Percentiles rank a stretch among this genome's conserved stretches.
Conservation (phyloP, 768 basidiomycete species). For the Psilocybe tampanensis region DNA sequence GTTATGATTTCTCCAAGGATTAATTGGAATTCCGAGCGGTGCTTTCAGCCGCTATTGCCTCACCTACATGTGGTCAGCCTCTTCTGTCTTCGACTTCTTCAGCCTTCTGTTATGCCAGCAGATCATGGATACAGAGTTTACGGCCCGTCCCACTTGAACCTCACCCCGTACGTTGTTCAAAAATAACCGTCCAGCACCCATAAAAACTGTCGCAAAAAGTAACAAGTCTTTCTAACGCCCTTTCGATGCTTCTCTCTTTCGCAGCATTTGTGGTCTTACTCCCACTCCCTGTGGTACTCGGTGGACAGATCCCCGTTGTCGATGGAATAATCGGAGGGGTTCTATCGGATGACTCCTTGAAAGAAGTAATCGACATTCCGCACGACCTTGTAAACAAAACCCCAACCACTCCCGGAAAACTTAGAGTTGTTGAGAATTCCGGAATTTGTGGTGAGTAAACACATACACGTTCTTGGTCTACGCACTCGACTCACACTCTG, state of each 20-base stretch:
- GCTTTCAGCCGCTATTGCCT: neutral
- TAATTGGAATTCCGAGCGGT: neutral
- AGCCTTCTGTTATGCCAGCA: conserved; percentile 3
- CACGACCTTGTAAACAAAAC: conserved; percentile 12
- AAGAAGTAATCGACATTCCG: neutral
- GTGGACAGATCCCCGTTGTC: conserved; percentile 48
- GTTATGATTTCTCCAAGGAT: neutral
- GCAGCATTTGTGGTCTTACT: neutral
- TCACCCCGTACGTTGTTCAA: neutral
- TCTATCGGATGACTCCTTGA: conserved; percentile 17
- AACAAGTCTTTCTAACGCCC: neutral
- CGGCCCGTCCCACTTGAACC: conserved; percentile 3
- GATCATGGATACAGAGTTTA: neutral
- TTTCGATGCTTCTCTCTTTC: conserved; percentile 4
- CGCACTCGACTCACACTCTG: neutral
- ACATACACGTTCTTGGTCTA: neutral
- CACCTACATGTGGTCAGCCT: neutral
- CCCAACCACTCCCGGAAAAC: conserved; percentile 45
- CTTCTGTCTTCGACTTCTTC: neutral
- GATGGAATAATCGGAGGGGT: conserved; percentile 56
- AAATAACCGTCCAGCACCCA: conserved; percentile 1
- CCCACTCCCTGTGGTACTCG: conserved; percentile 12
- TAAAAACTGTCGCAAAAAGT: conserved; percentile 2
- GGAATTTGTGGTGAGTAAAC: conserved; percentile 56
- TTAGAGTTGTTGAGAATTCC: conserved; percentile 61